Evolutionary conservation across 2,329 filamentous ascomycete genomes (phyloP).

Genomic region (Cladosporium sp.): DNA sequence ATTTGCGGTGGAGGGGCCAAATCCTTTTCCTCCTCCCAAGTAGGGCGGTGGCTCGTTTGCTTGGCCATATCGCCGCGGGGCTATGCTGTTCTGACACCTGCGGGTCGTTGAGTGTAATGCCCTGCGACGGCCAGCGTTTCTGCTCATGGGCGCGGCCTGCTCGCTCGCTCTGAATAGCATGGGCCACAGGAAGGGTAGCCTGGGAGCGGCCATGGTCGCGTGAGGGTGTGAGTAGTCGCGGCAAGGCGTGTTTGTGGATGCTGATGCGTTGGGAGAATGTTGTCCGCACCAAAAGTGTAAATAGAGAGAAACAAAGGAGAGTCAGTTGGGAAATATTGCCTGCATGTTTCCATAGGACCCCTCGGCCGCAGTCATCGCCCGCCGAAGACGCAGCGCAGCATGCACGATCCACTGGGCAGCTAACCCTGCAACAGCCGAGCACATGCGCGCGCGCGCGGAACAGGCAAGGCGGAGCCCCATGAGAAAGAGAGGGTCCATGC

Average conservation of each 20-base stretch:
- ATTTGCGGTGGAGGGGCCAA: constrained; percentile 17
- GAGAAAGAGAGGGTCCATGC: background rate
- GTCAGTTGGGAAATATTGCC: background rate
- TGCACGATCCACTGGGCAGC: background rate
- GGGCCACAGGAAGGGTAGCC: constrained; percentile 46
- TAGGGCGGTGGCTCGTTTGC: constrained; percentile 44
- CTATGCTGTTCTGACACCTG: constrained; percentile 27
- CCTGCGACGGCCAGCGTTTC: constrained; percentile 24
- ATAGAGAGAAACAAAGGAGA: background rate
- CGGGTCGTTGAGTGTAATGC: constrained; percentile 31
- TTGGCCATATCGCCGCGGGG: constrained; percentile 42
- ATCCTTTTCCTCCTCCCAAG: constrained; percentile 26
- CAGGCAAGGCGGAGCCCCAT: background rate
- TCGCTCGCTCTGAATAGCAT: constrained; percentile 37
- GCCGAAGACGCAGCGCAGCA: background rate
- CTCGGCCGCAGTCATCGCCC: constrained; percentile 3
- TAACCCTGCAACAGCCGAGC: constrained; percentile 7
- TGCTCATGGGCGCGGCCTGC: constrained; percentile 17
- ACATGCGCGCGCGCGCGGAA: no score
- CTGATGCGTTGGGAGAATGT: no score
- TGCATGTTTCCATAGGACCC: background rate
- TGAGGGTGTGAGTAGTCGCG: background rate
- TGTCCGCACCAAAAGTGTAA: no score
- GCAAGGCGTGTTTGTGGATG: no score
- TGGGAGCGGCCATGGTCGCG: constrained; percentile 35